Base-by-base conservation (phyloP, 2,329 filamentous ascomycete genomes). In the Fusarium drepaniforme region DNA sequence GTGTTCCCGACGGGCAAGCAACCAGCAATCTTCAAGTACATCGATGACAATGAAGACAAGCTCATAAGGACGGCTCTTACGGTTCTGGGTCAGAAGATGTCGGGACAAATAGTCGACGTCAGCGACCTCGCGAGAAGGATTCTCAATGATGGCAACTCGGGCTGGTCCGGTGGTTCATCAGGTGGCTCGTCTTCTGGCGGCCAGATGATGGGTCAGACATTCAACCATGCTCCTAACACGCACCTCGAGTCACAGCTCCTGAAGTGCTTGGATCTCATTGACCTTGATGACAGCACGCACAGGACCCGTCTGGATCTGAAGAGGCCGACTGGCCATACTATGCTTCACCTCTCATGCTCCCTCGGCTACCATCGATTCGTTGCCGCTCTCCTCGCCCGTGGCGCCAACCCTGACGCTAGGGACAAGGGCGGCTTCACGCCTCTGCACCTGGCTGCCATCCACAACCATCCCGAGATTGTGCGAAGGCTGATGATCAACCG, bases 401-500 rank as follows among this genome's bases (percentile, higher is more conserved):
- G 94, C n/a, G 94, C 94, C 23, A 93, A 93, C 78, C 91, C 93
- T 1, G 92, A 96, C 78, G 86, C 91, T 42, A 89, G 91, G 66
- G 95, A 97, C 80, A 93, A 91, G 72, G 93, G 93, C 60, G 94
- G 94, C 25, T 96, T 94, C 82, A 95, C 94, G 6, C 91, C 95
- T 16, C 88, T 97, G 85, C 94, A 97, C 82, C 90, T 96, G 80
- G 94, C 95, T 23, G 92, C 93, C 30, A 89, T 97, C 79, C 92
- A 93, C 81, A 90, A 92, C 72, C 92, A 95, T 79, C 85, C 90
- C 13, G 92, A 95, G 80, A 94, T 97, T 75, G 92, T 96, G 16
- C 89, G 93, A 70, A 90, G 93, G 16, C 88, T 97, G 68, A 91
- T 96, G 75, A 86, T 93, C 28, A 89, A 90, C 46, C 93, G 94